phyloP scores from a whole-genome alignment of 2,329 filamentous ascomycete species.

The Lecanicillium sp. region DNA sequence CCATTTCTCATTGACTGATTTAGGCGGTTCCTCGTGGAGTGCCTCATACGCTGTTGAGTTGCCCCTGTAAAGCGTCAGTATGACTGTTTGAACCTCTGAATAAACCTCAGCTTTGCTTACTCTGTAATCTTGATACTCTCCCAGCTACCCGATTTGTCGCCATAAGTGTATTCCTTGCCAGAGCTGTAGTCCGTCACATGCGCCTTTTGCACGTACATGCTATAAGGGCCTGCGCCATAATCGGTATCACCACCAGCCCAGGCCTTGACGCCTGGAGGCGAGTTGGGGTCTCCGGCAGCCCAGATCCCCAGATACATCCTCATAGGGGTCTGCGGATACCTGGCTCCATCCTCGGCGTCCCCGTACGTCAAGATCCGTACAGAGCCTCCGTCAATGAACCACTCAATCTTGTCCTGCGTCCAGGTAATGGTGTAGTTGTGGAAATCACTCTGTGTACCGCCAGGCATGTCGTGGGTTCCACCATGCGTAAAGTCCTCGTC shows the following conservation, averaged over 20 bases:
- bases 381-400: conserved; percentile 59
- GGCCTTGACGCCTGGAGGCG: conserved; percentile 49
- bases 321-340: conserved; percentile 73
- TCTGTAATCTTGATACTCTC: conserved; percentile 51
- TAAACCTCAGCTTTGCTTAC: too few species aligned
- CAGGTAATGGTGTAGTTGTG: conserved; percentile 74
- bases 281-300: conserved; percentile 49
- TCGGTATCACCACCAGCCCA: conserved; percentile 66
- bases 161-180: conserved; percentile 57
- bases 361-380: conserved; percentile 55
- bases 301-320: conserved; percentile 59
- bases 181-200: conserved; percentile 49
- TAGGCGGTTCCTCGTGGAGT: conserved; percentile 30
- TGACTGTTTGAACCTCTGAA: too few species aligned
- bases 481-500: conserved; percentile 54
- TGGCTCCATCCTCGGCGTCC: conserved; percentile 52
- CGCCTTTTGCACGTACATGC: conserved; percentile 62
- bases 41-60: conserved; percentile 47
- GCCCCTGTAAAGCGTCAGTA: conserved; percentile 31
- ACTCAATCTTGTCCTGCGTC: conserved; percentile 59
- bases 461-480: conserved; percentile 45
- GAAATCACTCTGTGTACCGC: conserved; percentile 46
- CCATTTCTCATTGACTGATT: conserved; percentile 45
- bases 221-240: conserved; percentile 58
- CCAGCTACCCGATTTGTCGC: conserved; percentile 52